A percentile compares a stretch with the other conserved stretches of the same genome.
Evolutionary conservation across 768 basidiomycete species (phyloP).

Genomic region (Russula brevipes): DNA sequence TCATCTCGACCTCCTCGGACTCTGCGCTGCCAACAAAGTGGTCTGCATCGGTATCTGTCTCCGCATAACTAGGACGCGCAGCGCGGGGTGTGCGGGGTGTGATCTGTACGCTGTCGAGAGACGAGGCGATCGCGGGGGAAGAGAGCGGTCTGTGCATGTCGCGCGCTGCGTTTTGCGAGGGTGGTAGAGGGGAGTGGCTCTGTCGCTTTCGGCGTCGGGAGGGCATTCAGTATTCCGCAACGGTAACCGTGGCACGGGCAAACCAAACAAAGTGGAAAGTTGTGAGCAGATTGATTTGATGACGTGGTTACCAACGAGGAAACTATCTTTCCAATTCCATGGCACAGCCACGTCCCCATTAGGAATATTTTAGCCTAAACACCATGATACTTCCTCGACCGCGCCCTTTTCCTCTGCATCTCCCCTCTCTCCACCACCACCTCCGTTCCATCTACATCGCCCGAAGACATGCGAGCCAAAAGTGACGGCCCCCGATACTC

Average conservation of each 20-base stretch:
- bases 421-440: slow-evolving; percentile 1
- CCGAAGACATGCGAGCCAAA: slow-evolving; percentile 17
- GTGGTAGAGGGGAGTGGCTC: neutral
- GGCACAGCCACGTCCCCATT: neutral
- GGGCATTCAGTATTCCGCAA: neutral
- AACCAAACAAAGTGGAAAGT: neutral
- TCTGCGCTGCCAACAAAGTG: neutral
- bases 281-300: neutral
- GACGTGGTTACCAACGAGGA: neutral
- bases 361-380: slow-evolving; percentile 5
- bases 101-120: slow-evolving; percentile 19
- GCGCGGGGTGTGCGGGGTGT: slow-evolving; percentile 16
- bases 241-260: too few species aligned
- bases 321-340: neutral
- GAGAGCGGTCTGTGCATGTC: neutral
- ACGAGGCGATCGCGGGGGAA: slow-evolving; percentile 2
- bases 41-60: neutral
- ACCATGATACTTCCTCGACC: slow-evolving; percentile 15
- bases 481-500: slow-evolving; percentile 16
- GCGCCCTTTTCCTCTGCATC: slow-evolving; percentile 10
- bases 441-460: slow-evolving; percentile 1
- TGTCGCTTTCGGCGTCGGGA: slow-evolving; percentile 5
- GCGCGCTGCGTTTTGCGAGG: neutral
- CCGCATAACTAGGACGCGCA: neutral
- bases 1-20: slow-evolving; percentile 27